Conservation (phyloP, 805 yeast genomes). For the Metschnikowia similis region DNA sequence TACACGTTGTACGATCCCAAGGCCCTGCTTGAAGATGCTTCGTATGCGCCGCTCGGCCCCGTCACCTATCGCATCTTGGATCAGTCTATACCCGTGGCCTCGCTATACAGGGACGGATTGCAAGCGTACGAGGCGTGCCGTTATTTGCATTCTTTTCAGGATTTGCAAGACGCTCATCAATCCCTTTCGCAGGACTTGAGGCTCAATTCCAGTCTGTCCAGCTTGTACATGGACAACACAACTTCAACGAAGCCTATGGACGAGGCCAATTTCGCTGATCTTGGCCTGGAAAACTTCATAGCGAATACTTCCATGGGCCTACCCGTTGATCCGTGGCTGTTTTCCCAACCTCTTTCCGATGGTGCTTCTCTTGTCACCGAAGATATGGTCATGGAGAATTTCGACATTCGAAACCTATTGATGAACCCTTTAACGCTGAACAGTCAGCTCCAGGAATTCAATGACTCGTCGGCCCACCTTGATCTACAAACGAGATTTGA, state of each 20-base stretch:
- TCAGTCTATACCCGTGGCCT: conserved; percentile 41
- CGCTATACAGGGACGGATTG: conserved; percentile 34
- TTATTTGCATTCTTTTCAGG: conserved; percentile 27
- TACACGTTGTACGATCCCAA: conserved; percentile 35
- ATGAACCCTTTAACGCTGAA: conserved; percentile 16
- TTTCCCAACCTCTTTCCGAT: background rate
- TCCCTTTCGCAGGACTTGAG: conserved; percentile 6
- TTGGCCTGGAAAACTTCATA: conserved; percentile 1
- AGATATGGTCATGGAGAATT: conserved; percentile 17
- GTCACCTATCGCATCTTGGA: conserved; percentile 27
- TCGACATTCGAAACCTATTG: conserved; percentile 24
- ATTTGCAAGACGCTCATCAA: conserved; percentile 30
- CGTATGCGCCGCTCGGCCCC: background rate
- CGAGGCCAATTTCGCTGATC: background rate
- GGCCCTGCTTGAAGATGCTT: background rate
- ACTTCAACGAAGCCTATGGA: background rate
- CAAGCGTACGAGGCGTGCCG: conserved; percentile 29
- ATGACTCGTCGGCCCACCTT: background rate
- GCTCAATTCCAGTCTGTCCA: background rate
- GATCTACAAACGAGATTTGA: background rate
- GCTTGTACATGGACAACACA: background rate
- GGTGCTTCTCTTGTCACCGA: background rate
- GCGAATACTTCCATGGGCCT: background rate
- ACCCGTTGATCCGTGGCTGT: conserved; percentile 1
- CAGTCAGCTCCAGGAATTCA: conserved; percentile 2